Evolutionary conservation across 1,139 yeast species (phyloP), one percentile per base, ranked within the genome.

Genomic region (Ashbya aceris): DNA sequence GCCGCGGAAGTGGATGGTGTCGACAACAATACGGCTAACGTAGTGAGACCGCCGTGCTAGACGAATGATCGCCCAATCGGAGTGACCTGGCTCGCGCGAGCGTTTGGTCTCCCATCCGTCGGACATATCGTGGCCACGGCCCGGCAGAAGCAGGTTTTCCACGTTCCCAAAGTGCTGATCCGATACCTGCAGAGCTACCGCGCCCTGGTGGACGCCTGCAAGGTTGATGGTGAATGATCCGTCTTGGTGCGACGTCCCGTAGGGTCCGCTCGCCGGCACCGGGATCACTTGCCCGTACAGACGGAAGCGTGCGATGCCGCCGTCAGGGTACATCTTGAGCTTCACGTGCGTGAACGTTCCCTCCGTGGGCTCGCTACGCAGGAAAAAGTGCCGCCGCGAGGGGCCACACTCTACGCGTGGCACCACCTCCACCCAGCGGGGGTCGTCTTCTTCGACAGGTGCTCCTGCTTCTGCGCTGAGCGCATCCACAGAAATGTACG

Each of bases 101-200:
- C 97, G 76, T 52, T 77, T 77, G n/a, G 97, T 89, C 63, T 89
- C 97, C 97, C 97, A 89, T 11, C 98, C 98, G 58, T 91, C 96
- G 38, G 94, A 79, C 97, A 91, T 89, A 63, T 89, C 96, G 53
- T 73, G 76, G 38, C 98, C 98, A 49, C 96, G 76, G 8, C 97
- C 97, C 3, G 96, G 96, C 45, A 91, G 71, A 45, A 89, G 67
- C 50, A 89, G 69, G 65, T 89, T 89, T 61, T 83, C 93, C 32
- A 89, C 95, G 34, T 87, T 74, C 32, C 96, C 95, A 58, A 89
- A 89, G 65, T 87, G 96, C 66, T 89, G 95, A 65, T 89, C 96
- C 1, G 95, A 83, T 52, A 76, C 77, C 14, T 76, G 69, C 36
- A 84, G 76, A 28, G 93, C 93, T 32, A 86, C 87, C 49, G 95